Base-by-base conservation (phyloP, 2,329 filamentous ascomycete genomes). In the Paracamarosporium sp. region DNA sequence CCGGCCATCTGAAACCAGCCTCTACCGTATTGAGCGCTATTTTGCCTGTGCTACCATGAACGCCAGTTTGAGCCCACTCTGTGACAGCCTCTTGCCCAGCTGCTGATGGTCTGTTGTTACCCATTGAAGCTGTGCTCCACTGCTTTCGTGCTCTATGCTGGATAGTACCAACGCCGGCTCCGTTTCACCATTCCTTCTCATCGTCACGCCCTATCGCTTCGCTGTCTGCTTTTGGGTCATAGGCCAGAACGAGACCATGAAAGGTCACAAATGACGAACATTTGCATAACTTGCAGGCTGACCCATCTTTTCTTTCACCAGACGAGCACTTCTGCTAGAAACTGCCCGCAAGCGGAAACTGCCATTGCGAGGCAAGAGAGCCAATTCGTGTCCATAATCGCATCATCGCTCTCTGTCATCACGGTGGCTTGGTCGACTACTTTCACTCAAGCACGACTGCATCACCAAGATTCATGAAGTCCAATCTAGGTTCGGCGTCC, bases 1-100 rank as follows among this genome's bases (percentile, higher is more conserved):
- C 31, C 38, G 31, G 13, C 6, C 15, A 44, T n/a, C 27, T 45
- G 40, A 44, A 53, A 53, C 50, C 40, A 27, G 28, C 27, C 41
- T 27, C 25, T 36, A 12, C 41, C 36, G 35, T 41, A 51, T 25
- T 40, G 48, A 22, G 48, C 48, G 5, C 48, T 40, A 35, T 31
- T 38, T 27, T 44, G 53, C 47, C 45, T 56, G 53, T 50, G 54
- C 47, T 28, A 45, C 47, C 41, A n/a, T 40, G 47, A 51, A 43
- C 54, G 47, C 38, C 48, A 17, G 46, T 52, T 46, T 48, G 48
- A 50, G 45, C 33, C 50, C 38, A 30, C 31, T 15, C 27, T 27
- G 50, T 41, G 27, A 20, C 22, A 44, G 46, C 13, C 44, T 12
- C n/a, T 36, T 33, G 47, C 11, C 48, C 44, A 12, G 12, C 11